Percentiles rank a stretch among this genome's conserved stretches.
These are phyloP conservation scores for Venturia carpophila DNA, from an alignment of 2,329 filamentous ascomycete genomes.

Conservation along the genomic window DNA sequence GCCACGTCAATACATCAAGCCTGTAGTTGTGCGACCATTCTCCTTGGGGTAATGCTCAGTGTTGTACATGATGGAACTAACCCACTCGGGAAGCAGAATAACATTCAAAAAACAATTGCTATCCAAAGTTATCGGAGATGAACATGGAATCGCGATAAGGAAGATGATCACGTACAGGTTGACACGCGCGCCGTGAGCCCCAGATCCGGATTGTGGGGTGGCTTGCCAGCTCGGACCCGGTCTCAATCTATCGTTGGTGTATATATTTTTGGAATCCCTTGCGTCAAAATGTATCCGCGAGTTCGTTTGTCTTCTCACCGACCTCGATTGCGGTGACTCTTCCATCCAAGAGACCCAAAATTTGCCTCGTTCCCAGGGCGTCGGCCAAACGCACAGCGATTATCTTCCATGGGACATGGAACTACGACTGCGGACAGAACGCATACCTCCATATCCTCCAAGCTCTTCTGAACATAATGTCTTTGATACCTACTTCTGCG, in stretches of 20 bases:
- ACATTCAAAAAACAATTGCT: not conserved
- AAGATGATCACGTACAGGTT: not conserved
- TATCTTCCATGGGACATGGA: not conserved
- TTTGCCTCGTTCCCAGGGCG: not conserved
- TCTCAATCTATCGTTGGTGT: not conserved
- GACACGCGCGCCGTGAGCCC: not conserved
- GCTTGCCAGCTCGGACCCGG: not conserved
- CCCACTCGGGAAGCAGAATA: not conserved
- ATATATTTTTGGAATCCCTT: conserved; percentile 6
- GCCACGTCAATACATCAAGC: not conserved
- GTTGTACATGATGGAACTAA: not conserved
- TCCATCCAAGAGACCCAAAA: not conserved
- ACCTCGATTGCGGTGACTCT: not conserved
- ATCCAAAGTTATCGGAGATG: not conserved
- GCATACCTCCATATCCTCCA: not conserved
- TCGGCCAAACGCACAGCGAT: not conserved
- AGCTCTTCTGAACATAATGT: too few relatives aligned
- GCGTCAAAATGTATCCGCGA: not conserved
- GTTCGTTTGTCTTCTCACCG: not conserved
- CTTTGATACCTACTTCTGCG: too few relatives aligned
- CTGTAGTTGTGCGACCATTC: not conserved
- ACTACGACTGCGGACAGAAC: not conserved
- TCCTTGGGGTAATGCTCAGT: not conserved
- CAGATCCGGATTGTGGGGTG: not conserved
- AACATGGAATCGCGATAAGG: not conserved